A percentile compares a stretch with the other conserved stretches of the same genome.
phyloP scores from a whole-genome alignment of 139 green algal genomes.

The Chlamydomonas schloesseri region DNA sequence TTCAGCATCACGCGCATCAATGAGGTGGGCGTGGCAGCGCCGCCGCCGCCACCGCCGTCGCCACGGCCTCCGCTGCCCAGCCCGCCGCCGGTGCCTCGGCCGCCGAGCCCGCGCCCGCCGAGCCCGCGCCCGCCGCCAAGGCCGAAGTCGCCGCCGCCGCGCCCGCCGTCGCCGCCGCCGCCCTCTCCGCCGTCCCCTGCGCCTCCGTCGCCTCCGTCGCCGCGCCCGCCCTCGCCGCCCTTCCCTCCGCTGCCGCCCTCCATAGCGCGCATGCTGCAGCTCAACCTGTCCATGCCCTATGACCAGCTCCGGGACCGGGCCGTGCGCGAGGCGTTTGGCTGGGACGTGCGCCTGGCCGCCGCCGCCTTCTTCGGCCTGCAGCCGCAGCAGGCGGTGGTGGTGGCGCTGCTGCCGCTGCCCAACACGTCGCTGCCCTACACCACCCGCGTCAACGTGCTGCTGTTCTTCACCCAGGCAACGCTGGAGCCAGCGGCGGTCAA shows the following conservation, averaged over 20 bases:
- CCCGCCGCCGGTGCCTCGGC: background rate
- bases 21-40: too few relatives aligned
- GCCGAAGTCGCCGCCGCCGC: background rate
- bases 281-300: background rate
- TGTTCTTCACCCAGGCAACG: background rate
- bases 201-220: background rate
- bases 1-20: background rate
- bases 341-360: background rate
- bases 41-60: background rate
- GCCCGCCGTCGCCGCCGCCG: background rate
- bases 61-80: too few relatives aligned
- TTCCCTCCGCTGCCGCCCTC: slow-evolving; percentile 14
- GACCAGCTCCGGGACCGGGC: background rate
- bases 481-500: background rate
- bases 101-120: background rate
- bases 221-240: background rate
- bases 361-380: background rate
- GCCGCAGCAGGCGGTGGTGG: background rate
- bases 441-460: background rate
- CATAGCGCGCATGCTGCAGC: background rate
- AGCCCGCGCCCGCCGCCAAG: background rate
- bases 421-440: background rate
- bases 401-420: background rate
- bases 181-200: background rate
- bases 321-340: background rate